Evolutionary conservation across 1,139 yeast genomes (phyloP), one percentile per base, ranked within the genome.

Genomic region (Spathaspora sp.): DNA sequence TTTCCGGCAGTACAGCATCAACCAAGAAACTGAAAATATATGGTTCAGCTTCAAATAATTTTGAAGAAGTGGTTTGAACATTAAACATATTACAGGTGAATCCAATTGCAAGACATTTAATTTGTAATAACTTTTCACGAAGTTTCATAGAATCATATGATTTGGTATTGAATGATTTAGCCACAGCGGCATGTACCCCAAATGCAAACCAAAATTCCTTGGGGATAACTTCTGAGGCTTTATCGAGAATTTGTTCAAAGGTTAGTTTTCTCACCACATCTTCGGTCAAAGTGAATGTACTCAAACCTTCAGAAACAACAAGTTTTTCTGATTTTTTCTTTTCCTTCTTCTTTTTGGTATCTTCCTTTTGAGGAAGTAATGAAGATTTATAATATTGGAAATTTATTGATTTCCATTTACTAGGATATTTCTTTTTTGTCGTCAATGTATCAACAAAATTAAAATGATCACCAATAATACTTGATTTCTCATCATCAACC

Each of bases 21-120:
- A 86, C 84, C 49, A 89, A 66, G 51, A 84, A 84, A 47, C 82
- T 81, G 58, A 90, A 75, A 9, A 89, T 72, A 54, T 85, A 82
- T 7, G 96, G 95, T 55, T 88, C 91, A 2, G 83, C 72, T 51
- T 86, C 90, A 56, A 89, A 82, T 17, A 90, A 71, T 46, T 81
- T 74, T 9, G 88, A 75, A 3, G 86, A 80, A 18, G 87, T 78
- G 38, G 78, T 76, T 38, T 82, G 80, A 44, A 72, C 68, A 8
- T 68, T 65, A 44, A 82, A 80, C 44, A 81, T 70, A 53, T 83
- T 78, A 20, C 76, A 64, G 2, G 73, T 67, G 44, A 74, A 70
- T 0, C 89, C 87, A 38, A 86, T 72, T 0, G 96, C 82, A 45
- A 80, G 70, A 55, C 87, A 80, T 61, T 88, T 89, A 47, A 83